Evolutionary conservation across 768 basidiomycete species (phyloP), one percentile per base, ranked within the genome.

Genomic region (Gloeophyllum trabeum): DNA sequence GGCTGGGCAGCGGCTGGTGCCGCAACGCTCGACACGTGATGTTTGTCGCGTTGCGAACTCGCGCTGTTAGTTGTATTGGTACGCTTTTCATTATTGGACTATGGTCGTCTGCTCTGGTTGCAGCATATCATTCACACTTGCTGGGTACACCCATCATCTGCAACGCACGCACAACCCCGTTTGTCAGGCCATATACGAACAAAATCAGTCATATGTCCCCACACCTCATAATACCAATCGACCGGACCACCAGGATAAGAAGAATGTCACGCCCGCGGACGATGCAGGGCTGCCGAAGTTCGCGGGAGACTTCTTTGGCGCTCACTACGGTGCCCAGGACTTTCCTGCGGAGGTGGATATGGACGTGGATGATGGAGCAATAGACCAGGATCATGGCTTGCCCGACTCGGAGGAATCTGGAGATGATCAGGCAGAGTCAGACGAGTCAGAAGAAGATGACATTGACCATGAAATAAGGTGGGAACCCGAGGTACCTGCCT

Each of bases 271-370:
- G 16, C 28, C 28, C 16, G 28, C 10, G 10, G 16, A 32, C 16
- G 41, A 4, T 21, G 28, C 10, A n/a, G 19, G 6, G n/a, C 5
- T 32, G 21, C 5, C 40, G 5, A 26, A 12, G 1, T 46, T 46
- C 21, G 30, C 36, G 10, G 45, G 45, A 2, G 41, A 46, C 24
- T 42, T 21, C 21, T 46, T 42, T 18, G 41, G 45, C 6, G 5
- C 12, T 3, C 16, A 32, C 28, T 10, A 16, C 28, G n/a, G n/a
- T 16, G 10, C 28, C 10, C 10, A 32, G 28, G 16, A 16, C 28
- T 32, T 32, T 16, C 28, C 28, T 46, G 42, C 19, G 5, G 1
- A 2, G 7, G 21, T 10, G 24, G 16, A 6, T 37, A 40, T 4
- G 36, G 34, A 6, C 23, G 4, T 20, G 18, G 24, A 19, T 19